Conservation (phyloP, 1,284 basidiomycete species). For the Coriolopsis trogii region DNA sequence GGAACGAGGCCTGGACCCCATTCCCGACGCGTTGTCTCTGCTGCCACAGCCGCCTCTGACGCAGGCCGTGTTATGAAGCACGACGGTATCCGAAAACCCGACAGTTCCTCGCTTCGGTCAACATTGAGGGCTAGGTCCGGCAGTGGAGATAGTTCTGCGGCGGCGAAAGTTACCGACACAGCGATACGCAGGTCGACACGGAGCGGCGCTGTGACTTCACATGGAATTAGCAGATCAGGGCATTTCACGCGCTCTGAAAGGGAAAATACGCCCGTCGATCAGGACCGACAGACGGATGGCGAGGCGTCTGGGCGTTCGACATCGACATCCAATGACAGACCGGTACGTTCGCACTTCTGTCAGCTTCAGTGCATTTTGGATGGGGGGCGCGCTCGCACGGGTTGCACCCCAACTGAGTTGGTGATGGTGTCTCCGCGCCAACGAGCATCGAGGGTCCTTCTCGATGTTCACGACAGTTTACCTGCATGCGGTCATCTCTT, state of each 20-base stretch:
- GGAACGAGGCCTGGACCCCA: constrained; percentile 9
- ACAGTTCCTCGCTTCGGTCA: neutral
- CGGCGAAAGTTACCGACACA: no score
- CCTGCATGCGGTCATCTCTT: no score
- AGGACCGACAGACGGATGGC: constrained; percentile 13
- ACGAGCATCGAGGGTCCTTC: no score
- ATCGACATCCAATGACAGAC: constrained; percentile 19
- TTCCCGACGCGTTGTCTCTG: constrained; percentile 18
- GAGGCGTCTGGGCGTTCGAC: constrained; percentile 9
- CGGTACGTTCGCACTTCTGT: constrained; percentile 25
- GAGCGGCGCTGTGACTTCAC: constrained; percentile 13
- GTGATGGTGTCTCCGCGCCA: no score
- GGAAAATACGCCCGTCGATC: constrained; percentile 14
- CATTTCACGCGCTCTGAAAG: constrained; percentile 16
- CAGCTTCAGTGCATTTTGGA: no score
- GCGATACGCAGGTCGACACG: no score
- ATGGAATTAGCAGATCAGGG: constrained; percentile 24
- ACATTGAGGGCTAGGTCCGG: constrained; percentile 7
- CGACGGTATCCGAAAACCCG: constrained; percentile 6
- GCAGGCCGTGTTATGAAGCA: constrained; percentile 20
- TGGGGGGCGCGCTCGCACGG: no score
- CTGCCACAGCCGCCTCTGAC: constrained; percentile 5
- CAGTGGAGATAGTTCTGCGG: neutral
- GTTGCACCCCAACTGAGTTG: no score
- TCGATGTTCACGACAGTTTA: no score